Evolutionary conservation across 331 rosid genomes (phyloP), one percentile per base, ranked within the genome.

Genomic region (Dryas integrifolia): DNA sequence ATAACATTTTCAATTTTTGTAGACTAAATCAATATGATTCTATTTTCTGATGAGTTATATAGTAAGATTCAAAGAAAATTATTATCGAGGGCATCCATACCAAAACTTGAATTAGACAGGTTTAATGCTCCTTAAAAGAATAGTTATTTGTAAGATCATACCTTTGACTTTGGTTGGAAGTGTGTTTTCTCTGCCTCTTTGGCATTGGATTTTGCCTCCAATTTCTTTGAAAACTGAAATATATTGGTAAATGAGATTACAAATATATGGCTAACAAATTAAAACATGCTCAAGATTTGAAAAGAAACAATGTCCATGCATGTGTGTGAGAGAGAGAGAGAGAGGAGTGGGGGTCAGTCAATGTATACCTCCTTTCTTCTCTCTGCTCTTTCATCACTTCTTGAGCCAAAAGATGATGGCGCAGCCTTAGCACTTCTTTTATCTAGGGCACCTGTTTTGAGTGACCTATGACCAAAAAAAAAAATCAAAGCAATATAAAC

Each of bases 341-440:
- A 57, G 56, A 3, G 0, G 21, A 1, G 9, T 35, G 7, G 4
- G 21, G 8, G 56, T 58, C 65, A 38, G 48, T 26, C 18, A 75
- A 24, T 69, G 49, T 56, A 68, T 82, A 91, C 97, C 97, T 85
- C 86, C 64, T 82, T 85, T 49, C 84, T 78, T 83, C 82, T 92
- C 58, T 66, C 89, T 48, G 72, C 52, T 74, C 79, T 72, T 40
- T 65, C 84, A 63, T 74, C 87, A 69, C 83, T 83, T 83, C 78
- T 89, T 43, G 69, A 79, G 46, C 85, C 83, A 72, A 71, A 35
- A 67, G 88, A 65, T 70, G 78, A 69, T 30, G 81, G 81, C 45
- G 63, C 85, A 46, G 69, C 78, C 81, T 80, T 85, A 55, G 76
- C 76, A 58, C 75, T 79, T 87, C 82, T 83, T 83, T 78, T 91